Conservation (phyloP, 305 asterid species). For the Andrographis paniculata region DNA sequence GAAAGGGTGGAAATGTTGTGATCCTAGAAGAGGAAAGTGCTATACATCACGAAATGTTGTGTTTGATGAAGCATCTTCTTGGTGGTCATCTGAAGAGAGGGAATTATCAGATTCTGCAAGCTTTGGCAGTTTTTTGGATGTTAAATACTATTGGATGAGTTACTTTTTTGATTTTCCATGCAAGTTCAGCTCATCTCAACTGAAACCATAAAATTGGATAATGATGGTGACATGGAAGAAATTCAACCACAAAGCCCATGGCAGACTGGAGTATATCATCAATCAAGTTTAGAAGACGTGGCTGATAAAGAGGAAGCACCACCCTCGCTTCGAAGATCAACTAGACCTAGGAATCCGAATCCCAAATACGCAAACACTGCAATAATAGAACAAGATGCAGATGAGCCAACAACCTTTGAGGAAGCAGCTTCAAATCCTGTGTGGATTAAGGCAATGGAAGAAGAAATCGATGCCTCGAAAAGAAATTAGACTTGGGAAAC, state of each 20-base stretch:
- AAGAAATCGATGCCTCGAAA: neutral
- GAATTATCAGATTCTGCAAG: neutral
- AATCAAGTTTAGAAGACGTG: too few species aligned
- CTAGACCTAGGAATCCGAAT: neutral
- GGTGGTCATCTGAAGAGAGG: constrained; percentile 6
- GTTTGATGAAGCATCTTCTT: constrained; percentile 16
- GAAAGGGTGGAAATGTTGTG: constrained; percentile 5
- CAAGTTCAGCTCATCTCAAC: too few species aligned
- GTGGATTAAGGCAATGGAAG: neutral
- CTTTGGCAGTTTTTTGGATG: constrained; percentile 1
- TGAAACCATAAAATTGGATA: too few species aligned
- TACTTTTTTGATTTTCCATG: too few species aligned
- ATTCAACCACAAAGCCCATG: too few species aligned
- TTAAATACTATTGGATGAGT: too few species aligned
- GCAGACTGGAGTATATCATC: too few species aligned
- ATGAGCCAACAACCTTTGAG: neutral
- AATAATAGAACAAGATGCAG: too few species aligned
- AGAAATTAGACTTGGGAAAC: neutral
- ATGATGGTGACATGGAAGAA: too few species aligned
- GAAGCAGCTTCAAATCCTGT: neutral
- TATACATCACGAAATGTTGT: constrained; percentile 7
- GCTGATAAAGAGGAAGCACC: neutral
- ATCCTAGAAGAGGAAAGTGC: neutral
- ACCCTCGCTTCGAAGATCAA: neutral
- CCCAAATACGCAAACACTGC: neutral